Conservation (phyloP, 345 rosid species). For the Durio zibethinus region DNA sequence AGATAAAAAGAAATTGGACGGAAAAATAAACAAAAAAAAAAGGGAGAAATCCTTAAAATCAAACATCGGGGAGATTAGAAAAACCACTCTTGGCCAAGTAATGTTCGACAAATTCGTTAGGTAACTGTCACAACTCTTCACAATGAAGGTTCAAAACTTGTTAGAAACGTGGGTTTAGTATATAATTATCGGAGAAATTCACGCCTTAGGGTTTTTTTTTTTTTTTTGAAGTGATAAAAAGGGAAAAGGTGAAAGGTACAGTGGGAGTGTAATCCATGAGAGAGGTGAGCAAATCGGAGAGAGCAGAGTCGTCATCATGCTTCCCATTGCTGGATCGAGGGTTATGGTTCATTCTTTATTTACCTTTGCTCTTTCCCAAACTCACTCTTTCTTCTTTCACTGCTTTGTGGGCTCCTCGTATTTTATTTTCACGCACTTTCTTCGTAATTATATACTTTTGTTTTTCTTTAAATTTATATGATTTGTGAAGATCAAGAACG, state of each 20-base stretch:
- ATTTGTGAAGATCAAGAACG: no score
- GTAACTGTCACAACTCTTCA: slow-evolving; percentile 48
- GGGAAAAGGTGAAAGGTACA: slow-evolving; percentile 19
- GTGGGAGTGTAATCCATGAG: slow-evolving; percentile 61
- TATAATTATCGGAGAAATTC: no score
- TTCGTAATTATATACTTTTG: no score
- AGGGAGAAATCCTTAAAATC: slow-evolving; percentile 68
- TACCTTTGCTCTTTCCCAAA: not conserved
- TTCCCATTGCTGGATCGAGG: slow-evolving; percentile 29
- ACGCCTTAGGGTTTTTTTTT: not conserved
- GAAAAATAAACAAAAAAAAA: not conserved
- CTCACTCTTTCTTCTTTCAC: not conserved
- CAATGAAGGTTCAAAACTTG: not conserved
- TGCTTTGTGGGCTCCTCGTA: no score
- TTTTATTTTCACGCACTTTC: no score
- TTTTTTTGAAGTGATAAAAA: not conserved
- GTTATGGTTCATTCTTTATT: slow-evolving; percentile 43
- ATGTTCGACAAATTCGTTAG: slow-evolving; percentile 93
- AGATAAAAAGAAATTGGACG: not conserved
- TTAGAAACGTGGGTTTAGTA: not conserved
- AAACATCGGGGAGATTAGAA: slow-evolving; percentile 89
- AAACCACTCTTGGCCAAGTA: slow-evolving; percentile 95
- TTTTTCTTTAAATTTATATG: no score
- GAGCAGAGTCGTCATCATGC: not conserved
- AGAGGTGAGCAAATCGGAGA: slow-evolving; percentile 17